Evolutionary conservation across 2,329 filamentous ascomycete species (phyloP).

Genomic region (Trichophyton equinum): DNA sequence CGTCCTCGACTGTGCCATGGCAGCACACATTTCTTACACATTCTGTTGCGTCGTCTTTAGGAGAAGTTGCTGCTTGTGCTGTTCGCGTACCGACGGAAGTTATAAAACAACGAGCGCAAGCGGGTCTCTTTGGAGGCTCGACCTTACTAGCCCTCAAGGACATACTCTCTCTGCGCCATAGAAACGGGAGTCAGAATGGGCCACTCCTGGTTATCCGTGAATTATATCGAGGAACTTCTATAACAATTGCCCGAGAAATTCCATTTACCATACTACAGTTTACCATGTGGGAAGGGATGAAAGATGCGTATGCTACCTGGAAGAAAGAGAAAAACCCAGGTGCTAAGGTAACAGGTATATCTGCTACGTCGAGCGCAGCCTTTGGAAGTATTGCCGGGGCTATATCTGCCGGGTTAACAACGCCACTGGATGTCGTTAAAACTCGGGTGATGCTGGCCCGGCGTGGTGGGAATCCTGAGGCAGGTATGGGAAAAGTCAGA

Average conservation of each 20-base stretch:
- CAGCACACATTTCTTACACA: constrained; percentile 43
- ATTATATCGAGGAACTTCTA: constrained; percentile 80
- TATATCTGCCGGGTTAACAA: constrained; percentile 76
- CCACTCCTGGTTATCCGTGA: constrained; percentile 56
- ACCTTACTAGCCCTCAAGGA: constrained; percentile 54
- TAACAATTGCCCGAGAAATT: constrained; percentile 90
- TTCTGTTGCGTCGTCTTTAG: constrained; percentile 73
- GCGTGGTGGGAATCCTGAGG: constrained; percentile 47
- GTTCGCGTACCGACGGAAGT: constrained; percentile 92
- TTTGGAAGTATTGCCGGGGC: constrained; percentile 77
- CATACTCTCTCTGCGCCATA: constrained; percentile 47
- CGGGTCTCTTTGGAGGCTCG: constrained; percentile 62
- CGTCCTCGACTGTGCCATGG: constrained; percentile 22
- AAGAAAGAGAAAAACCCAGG: constrained; percentile 19
- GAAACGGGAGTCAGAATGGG: constrained; percentile 14
- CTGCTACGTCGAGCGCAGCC: constrained; percentile 65
- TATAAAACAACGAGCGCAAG: constrained; percentile 92
- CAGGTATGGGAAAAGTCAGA: constrained; percentile 21
- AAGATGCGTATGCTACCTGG: constrained; percentile 39
- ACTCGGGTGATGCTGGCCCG: constrained; percentile 86
- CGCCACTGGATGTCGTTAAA: constrained; percentile 91
- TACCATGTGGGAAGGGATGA: constrained; percentile 89
- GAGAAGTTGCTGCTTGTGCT: constrained; percentile 84
- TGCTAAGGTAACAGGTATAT: constrained; percentile 34
- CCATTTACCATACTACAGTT: constrained; percentile 97